Base-by-base conservation (phyloP, 257 asterid genomes). In the Nemophila menziesii region DNA sequence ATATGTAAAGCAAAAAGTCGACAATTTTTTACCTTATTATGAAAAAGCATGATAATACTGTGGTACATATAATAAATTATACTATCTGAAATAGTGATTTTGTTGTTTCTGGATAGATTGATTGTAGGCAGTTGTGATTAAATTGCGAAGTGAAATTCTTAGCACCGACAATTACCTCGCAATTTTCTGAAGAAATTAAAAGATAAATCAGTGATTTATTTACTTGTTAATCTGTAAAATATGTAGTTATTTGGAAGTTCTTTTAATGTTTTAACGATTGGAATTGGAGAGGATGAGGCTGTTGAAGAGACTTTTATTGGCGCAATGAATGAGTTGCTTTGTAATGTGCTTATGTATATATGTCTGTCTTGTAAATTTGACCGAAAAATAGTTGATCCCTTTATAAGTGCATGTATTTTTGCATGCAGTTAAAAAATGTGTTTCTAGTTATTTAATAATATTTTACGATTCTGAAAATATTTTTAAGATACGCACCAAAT, bases 141-240 rank as follows among this genome's bases (percentile, higher is more conserved):
- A 47, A 51, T 51, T 80, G 76, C 20, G 82, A 56, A 2, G 61
- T 65, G 56, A 75, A 78, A 5, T 64, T 67, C 58, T 40, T 60
- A 12, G 87, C 83, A 41, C 70, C 81, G 54, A 82, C 83, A 27
- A 36, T 21, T 12, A 84, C 84, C 60, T 77, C 60, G 61, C 90
- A 83, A 37, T 79, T 83, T 36, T 92, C 94, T 79, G 69, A 29
- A 17, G 5, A 20, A 36, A n/a, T n/a, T 44, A 15, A 42, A 38
- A 29, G 36, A 13, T 9, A 24, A 24, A 29, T n/a, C 14, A 2
- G 47, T 4, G 4, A 3, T 13, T 34, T 40, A 23, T 12, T 10
- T 14, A 51, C 18, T 4, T n/a, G 14, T 22, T 11, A 34, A 29
- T 19, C 33, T 18, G 17, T 6, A 1, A 16, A 19, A 6, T 4